Base-by-base conservation (phyloP, 1,139 yeast species). In the Nematodospora anomalae region DNA sequence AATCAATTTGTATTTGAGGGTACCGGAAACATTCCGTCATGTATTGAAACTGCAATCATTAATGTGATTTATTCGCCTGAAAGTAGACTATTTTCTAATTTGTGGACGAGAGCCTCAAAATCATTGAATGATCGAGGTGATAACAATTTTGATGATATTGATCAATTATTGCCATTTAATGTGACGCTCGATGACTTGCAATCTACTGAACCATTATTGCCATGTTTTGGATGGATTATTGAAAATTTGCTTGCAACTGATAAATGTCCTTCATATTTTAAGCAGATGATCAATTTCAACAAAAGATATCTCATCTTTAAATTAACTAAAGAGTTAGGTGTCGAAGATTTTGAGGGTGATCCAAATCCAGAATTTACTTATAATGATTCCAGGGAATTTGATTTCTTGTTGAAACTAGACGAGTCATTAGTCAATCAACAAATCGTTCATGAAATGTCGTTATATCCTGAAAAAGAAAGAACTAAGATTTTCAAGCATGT, bases 61-160 rank as follows among this genome's bases (percentile, higher is more conserved):
- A 80, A 85, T 47, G 90, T 90, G 0, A 74, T 90, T 16, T 67
- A 87, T 32, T 72, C 90, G 1, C 96, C 96, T 0, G 95, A 86
- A 51, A 79, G 92, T 31, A 70, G 98, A 45, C 59, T 69, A 20
- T 88, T 77, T 55, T 70, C 83, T 3, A 68, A 69, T 38, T 66
- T 80, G 10, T 87, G 96, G 96, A 57, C 76, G 1, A 65, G 63
- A 37, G 73, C 80, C 2, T 76, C 89, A 1, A 45, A 46, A 6
- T 36, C 60, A 3, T 53, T 66, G 35, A 47, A 45, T 16, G 21
- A 27, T 12, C 26, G 27, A 15, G 21, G 28, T 12, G 16, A 27
- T 4, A 30, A 11, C n/a, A 32, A 28, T 20, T 57, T 52, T 46
- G 71, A 67, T 28, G 62, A 60, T 38, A 45, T 71, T 30, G 51